Conservation (phyloP, 2,329 filamentous ascomycete species). For the Neobulgaria alba region DNA sequence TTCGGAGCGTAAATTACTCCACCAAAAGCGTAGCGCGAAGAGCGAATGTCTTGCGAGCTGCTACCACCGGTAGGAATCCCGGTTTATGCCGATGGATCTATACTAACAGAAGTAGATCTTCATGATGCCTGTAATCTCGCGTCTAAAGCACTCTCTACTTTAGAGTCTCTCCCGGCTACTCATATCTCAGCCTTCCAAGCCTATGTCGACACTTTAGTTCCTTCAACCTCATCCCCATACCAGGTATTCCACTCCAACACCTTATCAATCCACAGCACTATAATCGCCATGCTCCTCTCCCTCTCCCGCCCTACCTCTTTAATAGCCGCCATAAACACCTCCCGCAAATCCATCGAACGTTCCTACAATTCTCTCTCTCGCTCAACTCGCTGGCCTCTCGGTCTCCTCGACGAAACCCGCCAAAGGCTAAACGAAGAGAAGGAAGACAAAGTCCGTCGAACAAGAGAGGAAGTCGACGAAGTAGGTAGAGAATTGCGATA, state of each 20-base stretch:
- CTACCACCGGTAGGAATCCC: conserved; percentile 43
- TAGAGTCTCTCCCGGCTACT: conserved; percentile 58
- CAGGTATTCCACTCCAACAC: conserved; percentile 66
- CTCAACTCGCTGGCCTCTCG: conserved; percentile 70
- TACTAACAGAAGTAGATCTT: conserved; percentile 47
- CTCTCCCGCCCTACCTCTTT: conserved; percentile 72
- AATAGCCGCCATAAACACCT: conserved; percentile 65
- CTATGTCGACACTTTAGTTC: conserved; percentile 58
- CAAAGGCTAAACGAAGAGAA: conserved; percentile 76
- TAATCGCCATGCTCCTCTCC: conserved; percentile 70
- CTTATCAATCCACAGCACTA: conserved; percentile 73
- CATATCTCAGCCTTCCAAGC: conserved; percentile 65
- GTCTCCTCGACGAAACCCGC: conserved; percentile 78
- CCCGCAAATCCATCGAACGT: conserved; percentile 70
- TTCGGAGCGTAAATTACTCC: conserved; percentile 74
- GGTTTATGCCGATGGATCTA: conserved; percentile 5
- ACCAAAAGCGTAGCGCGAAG: conserved; percentile 76
- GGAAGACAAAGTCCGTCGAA: conserved; percentile 66
- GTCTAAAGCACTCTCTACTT: conserved; percentile 41
- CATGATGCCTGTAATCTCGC: conserved; percentile 54
- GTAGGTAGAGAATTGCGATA: conserved; percentile 79
- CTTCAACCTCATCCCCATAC: conserved; percentile 65
- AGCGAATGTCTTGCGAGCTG: conserved; percentile 63
- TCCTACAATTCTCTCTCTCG: conserved; percentile 66
- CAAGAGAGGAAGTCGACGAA: conserved; percentile 60